A percentile compares a stretch with the other conserved stretches of the same genome.
Evolutionary conservation across 2,329 filamentous ascomycete genomes (phyloP).

Genomic region (Ophiostoma perfectum): DNA sequence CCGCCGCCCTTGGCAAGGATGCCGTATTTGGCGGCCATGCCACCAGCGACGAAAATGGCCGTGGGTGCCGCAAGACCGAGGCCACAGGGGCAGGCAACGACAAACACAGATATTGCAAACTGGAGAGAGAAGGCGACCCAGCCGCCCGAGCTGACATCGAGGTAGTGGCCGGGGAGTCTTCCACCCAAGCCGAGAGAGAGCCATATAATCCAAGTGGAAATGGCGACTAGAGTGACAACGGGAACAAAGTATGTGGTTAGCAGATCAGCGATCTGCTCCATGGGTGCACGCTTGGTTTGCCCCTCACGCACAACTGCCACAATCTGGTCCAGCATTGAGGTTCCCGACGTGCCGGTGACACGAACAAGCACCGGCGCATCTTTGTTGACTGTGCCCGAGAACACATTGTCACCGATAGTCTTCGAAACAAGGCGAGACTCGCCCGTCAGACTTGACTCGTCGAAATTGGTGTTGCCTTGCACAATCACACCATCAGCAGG

Average conservation of each 20-base stretch:
- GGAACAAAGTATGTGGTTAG: constrained; percentile 75
- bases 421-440: constrained; percentile 67
- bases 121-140: constrained; percentile 70
- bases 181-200: constrained; percentile 57
- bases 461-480: constrained; percentile 62
- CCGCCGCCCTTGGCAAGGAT: constrained; percentile 80
- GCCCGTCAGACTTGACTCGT: constrained; percentile 85
- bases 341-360: constrained; percentile 59
- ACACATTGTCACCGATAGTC: constrained; percentile 57
- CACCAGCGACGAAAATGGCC: constrained; percentile 76
- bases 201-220: constrained; percentile 69
- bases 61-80: constrained; percentile 81
- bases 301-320: constrained; percentile 72
- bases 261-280: constrained; percentile 67
- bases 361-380: constrained; percentile 56
- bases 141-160: constrained; percentile 52
- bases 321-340: constrained; percentile 75
- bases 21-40: constrained; percentile 70
- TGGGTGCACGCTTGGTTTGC: constrained; percentile 67
- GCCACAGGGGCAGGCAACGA: constrained; percentile 80
- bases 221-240: constrained; percentile 61
- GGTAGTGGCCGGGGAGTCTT: constrained; percentile 50
- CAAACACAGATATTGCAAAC: constrained; percentile 81
- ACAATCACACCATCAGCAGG: constrained; percentile 72
- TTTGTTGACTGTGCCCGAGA: constrained; percentile 70